Evolutionary conservation across 208 protist genomes (phyloP).

Genomic region (Endotrypanum monterogeii): DNA sequence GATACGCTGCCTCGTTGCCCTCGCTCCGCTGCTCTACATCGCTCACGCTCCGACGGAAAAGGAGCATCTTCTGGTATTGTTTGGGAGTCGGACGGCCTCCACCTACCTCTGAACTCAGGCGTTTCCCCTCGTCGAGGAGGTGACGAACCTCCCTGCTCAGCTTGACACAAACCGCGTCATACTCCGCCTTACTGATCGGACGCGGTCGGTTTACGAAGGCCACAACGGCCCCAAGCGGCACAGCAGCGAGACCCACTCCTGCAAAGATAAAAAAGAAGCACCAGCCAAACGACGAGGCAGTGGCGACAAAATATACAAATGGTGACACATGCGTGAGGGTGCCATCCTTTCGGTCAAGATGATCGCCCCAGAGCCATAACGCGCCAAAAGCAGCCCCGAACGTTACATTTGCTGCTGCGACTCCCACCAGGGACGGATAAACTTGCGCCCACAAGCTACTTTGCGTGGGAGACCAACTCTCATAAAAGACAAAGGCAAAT

Average conservation of each 20-base stretch:
- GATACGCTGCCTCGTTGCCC: constrained; percentile 73
- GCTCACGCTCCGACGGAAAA: constrained; percentile 72
- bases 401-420: constrained; percentile 13
- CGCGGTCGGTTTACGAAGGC: constrained; percentile 71
- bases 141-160: constrained; percentile 69
- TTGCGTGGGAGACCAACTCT: constrained; percentile 66
- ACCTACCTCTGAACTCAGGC: constrained; percentile 57
- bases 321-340: constrained; percentile 34
- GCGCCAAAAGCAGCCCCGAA: constrained; percentile 24
- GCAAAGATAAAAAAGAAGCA: constrained; percentile 91
- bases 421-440: constrained; percentile 14
- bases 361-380: constrained; percentile 28
- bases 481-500: constrained; percentile 89
- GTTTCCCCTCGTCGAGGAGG: constrained; percentile 63
- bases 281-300: constrained; percentile 77
- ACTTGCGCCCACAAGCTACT: constrained; percentile 29
- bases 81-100: constrained; percentile 14
- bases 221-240: constrained; percentile 86
- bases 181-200: constrained; percentile 78
- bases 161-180: constrained; percentile 59
- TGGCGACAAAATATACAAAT: constrained; percentile 70
- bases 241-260: constrained; percentile 89
- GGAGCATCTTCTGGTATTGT: constrained; percentile 62
- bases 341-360: constrained; percentile 10
- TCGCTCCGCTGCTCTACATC: constrained; percentile 77